Evolutionary conservation across 2,329 filamentous ascomycete genomes (phyloP).

Genomic region (Chalaropsis thielavioides): DNA sequence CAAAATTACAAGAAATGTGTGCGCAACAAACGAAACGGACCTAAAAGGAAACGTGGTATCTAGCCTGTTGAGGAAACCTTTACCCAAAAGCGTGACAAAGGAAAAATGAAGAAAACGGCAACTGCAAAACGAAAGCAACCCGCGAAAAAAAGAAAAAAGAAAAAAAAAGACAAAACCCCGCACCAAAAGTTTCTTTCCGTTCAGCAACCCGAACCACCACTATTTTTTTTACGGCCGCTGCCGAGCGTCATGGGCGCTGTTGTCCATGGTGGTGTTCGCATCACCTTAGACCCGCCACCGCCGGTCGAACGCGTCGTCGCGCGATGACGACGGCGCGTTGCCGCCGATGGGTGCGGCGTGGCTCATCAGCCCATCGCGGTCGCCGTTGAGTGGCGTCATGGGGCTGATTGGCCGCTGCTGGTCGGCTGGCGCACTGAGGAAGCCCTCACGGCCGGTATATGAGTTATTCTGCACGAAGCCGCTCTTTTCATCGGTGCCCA

Average conservation of each 20-base stretch:
- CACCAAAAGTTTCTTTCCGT: background rate
- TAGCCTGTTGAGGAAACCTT: background rate
- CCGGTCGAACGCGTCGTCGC: background rate
- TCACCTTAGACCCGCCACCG: background rate
- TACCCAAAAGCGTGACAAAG: background rate
- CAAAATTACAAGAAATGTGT: background rate
- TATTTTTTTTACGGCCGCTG: background rate
- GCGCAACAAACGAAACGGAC: background rate
- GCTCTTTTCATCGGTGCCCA: conserved; percentile 20
- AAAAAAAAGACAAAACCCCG: background rate
- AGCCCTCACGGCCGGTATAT: conserved; percentile 6
- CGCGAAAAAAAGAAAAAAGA: background rate
- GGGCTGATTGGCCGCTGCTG: conserved; percentile 21
- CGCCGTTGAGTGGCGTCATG: conserved; percentile 15
- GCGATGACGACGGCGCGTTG: background rate
- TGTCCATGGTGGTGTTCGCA: background rate
- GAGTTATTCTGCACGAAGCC: background rate
- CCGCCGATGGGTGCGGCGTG: conserved; percentile 26
- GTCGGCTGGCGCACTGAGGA: conserved; percentile 6
- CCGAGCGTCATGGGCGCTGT: too few species aligned
- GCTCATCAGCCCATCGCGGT: conserved; percentile 25
- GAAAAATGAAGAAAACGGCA: background rate
- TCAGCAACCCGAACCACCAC: background rate
- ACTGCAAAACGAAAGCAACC: background rate
- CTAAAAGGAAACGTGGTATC: conserved; percentile 6